Conservation (phyloP, 306 rosid species). For the Quercus suber region DNA sequence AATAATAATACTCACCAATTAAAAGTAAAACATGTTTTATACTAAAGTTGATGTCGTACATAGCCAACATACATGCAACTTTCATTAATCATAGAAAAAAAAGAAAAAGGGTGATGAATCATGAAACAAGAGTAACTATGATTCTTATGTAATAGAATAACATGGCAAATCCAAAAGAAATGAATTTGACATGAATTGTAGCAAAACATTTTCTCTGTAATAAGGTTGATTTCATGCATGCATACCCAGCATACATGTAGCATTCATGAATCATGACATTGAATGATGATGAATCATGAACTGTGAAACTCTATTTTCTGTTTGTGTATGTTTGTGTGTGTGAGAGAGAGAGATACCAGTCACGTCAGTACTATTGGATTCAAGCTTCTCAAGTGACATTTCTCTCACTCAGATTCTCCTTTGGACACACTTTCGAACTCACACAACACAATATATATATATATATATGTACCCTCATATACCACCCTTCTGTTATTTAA, state of each 20-base stretch:
- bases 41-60: too few species aligned
- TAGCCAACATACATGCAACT: neutral
- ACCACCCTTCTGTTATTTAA: neutral
- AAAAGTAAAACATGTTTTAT: neutral
- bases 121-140: too few species aligned
- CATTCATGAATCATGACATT: neutral
- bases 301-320: neutral
- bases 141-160: too few species aligned
- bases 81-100: neutral
- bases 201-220: too few species aligned
- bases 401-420: neutral
- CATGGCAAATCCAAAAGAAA: too few species aligned
- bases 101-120: too few species aligned
- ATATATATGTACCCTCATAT: too few species aligned
- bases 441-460: neutral
- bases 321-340: too few species aligned
- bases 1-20: neutral
- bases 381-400: conserved; percentile 1
- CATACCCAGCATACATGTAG: neutral
- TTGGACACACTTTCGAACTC: neutral
- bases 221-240: neutral
- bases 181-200: too few species aligned
- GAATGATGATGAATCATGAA: neutral
- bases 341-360: conserved; percentile 4
- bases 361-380: conserved; percentile 10